phyloP scores from a whole-genome alignment of 495 filamentous ascomycete species.

The Daldinia caldariorum region DNA sequence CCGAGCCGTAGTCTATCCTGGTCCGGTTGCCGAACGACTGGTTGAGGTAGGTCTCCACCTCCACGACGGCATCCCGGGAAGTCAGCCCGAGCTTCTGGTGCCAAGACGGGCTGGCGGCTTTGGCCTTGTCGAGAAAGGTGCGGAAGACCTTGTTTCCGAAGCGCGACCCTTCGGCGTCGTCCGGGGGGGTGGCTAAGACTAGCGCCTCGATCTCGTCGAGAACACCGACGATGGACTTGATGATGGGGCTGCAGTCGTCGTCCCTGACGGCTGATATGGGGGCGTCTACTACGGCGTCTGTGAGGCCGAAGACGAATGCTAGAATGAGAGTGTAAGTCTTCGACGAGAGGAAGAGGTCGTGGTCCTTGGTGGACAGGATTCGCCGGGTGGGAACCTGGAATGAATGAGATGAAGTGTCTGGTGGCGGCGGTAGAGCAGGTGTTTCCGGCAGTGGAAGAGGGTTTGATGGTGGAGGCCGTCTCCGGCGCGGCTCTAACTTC shows the following conservation, averaged over 20 bases:
- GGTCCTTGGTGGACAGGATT: slow-evolving; percentile 82
- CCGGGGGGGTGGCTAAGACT: slow-evolving; percentile 73
- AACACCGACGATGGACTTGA: slow-evolving; percentile 73
- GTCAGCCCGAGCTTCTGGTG: slow-evolving; percentile 65
- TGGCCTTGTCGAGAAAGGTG: slow-evolving; percentile 77
- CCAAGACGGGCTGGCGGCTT: slow-evolving; percentile 64
- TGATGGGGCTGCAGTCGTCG: slow-evolving; percentile 61
- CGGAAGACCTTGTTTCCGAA: slow-evolving; percentile 96
- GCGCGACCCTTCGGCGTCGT: slow-evolving; percentile 85
- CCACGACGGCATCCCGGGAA: slow-evolving; percentile 66
- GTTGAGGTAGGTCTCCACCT: slow-evolving; percentile 81
- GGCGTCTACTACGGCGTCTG: slow-evolving; percentile 80
- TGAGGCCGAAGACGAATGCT: slow-evolving; percentile 85
- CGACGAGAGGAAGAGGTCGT: slow-evolving; percentile 81
- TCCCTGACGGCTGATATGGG: slow-evolving; percentile 73
- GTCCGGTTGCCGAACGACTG: slow-evolving; percentile 85
- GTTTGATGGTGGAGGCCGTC: slow-evolving; percentile 62
- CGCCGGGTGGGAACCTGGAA: slow-evolving; percentile 76
- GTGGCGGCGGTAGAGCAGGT: slow-evolving; percentile 74
- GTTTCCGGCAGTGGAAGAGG: slow-evolving; percentile 75
- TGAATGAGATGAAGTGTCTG: slow-evolving; percentile 66
- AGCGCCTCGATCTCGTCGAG: slow-evolving; percentile 72
- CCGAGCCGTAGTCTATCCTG: slow-evolving; percentile 96
- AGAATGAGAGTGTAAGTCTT: slow-evolving; percentile 79
- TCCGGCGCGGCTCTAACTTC: slow-evolving; percentile 72